Percentiles rank a stretch among this genome's conserved stretches.
phyloP scores from a whole-genome alignment of 176 grass and related monocot genomes.

The Avena sativa region DNA sequence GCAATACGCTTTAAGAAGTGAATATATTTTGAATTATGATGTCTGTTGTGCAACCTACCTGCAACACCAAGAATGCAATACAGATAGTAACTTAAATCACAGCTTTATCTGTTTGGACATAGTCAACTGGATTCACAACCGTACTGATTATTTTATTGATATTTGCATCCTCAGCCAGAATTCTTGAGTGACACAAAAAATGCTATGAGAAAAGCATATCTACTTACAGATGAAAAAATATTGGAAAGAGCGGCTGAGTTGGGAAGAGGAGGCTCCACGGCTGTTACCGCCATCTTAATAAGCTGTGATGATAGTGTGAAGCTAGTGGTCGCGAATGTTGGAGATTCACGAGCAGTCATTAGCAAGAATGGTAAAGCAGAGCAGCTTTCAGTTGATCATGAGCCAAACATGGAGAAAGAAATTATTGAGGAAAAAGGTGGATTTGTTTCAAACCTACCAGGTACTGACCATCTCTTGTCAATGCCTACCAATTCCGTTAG shows the following conservation, averaged over 20 bases:
- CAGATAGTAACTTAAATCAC: not conserved
- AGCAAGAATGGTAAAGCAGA: slow-evolving; percentile 69
- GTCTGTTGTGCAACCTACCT: slow-evolving; percentile 12
- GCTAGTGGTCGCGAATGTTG: slow-evolving; percentile 89
- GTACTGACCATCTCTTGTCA: slow-evolving; percentile 45
- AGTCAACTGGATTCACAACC: slow-evolving; percentile 1
- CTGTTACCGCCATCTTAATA: slow-evolving; percentile 95
- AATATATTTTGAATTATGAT: slow-evolving; percentile 13
- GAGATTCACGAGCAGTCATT: slow-evolving; percentile 93
- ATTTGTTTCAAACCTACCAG: slow-evolving; percentile 92
- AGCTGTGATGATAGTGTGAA: slow-evolving; percentile 55
- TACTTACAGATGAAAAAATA: slow-evolving; percentile 81
- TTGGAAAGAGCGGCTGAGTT: slow-evolving; percentile 79
- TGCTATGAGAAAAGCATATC: slow-evolving; percentile 90
- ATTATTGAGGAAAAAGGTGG: slow-evolving; percentile 87
- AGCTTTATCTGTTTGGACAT: slow-evolving; percentile 8
- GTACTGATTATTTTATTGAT: slow-evolving; percentile 47
- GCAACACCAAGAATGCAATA: slow-evolving; percentile 27
- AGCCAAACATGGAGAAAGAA: slow-evolving; percentile 69
- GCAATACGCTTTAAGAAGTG: slow-evolving; percentile 1
- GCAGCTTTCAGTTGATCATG: slow-evolving; percentile 92
- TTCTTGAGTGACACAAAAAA: slow-evolving; percentile 72
- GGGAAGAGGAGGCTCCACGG: slow-evolving; percentile 93
- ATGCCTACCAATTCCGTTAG: not conserved
- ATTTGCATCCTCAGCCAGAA: slow-evolving; percentile 66